A percentile compares a stretch with the other conserved stretches of the same genome.
These are phyloP conservation scores for Artomyces pyxidatus DNA, from an alignment of 768 basidiomycete species.

Conservation along the genomic window DNA sequence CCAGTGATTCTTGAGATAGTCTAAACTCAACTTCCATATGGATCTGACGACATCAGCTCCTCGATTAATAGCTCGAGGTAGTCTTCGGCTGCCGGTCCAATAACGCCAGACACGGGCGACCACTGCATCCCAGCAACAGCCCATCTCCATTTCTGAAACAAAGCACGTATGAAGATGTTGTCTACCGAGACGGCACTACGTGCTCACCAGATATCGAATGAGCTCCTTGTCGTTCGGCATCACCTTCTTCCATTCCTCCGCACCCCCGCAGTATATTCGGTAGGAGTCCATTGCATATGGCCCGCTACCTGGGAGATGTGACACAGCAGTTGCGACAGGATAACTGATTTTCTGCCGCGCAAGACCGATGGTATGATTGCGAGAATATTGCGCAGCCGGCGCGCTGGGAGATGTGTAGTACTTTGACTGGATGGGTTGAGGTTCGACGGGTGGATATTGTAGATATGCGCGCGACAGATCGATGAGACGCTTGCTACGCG, in stretches of 20 bases:
- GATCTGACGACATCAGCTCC: too few relatives aligned
- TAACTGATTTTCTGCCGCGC: conserved; percentile 7
- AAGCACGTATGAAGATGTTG: not conserved
- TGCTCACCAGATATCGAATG: conserved; percentile 52
- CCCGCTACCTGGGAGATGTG: conserved; percentile 58
- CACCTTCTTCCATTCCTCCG: conserved; percentile 54
- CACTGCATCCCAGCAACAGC: conserved; percentile 47
- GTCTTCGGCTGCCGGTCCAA: conserved; percentile 18
- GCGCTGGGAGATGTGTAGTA: too few relatives aligned
- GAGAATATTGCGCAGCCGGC: too few relatives aligned
- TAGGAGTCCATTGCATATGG: conserved; percentile 71
- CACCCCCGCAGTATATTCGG: conserved; percentile 50
- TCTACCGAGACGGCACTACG: not conserved
- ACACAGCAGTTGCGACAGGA: conserved; percentile 36
- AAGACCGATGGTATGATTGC: not conserved
- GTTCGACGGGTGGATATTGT: conserved; percentile 30
- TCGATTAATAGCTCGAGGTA: conserved; percentile 13
- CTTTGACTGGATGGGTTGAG: conserved; percentile 27
- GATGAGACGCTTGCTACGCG: conserved; percentile 49
- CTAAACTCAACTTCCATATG: too few relatives aligned
- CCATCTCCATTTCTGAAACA: conserved; percentile 68
- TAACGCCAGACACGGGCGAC: conserved; percentile 37
- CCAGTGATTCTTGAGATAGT: too few relatives aligned
- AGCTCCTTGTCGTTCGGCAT: conserved; percentile 65
- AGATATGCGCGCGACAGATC: conserved; percentile 45